A percentile compares a stretch with the other conserved stretches of the same genome.
phyloP scores from a whole-genome alignment of 306 rosid species.

The Vigna trinervia region DNA sequence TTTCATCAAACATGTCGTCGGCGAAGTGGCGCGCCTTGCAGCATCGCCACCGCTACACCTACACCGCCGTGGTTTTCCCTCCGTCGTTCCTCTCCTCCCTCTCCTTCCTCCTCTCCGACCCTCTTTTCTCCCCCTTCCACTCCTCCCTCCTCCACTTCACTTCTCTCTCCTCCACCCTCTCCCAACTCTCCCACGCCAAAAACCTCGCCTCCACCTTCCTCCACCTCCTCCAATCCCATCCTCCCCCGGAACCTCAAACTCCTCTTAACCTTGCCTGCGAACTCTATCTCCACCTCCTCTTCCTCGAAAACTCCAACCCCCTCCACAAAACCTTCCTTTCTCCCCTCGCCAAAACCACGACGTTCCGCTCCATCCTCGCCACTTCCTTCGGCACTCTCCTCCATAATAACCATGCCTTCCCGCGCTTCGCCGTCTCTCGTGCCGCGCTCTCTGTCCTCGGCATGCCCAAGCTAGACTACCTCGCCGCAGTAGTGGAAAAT shows the following conservation, averaged over 20 bases:
- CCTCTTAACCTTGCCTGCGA: constrained; percentile 4
- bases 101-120: constrained; percentile 5
- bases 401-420: constrained; percentile 30
- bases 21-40: constrained; percentile 98
- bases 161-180: constrained; percentile 27
- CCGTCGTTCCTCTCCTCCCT: constrained; percentile 53
- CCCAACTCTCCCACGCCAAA: constrained; percentile 26
- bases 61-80: constrained; percentile 85
- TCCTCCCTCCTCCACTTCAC: constrained; percentile 54
- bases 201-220: constrained; percentile 64
- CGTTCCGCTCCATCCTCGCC: constrained; percentile 47
- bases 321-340: constrained; percentile 76
- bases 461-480: constrained; percentile 77
- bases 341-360: constrained; percentile 57
- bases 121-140: constrained; percentile 20
- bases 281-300: constrained; percentile 69
- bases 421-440: constrained; percentile 64
- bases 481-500: constrained; percentile 65
- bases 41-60: constrained; percentile 96
- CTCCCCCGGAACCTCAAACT: constrained; percentile 43
- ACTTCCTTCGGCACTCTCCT: constrained; percentile 58
- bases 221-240: constrained; percentile 64
- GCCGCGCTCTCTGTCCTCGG: constrained; percentile 77
- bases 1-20: constrained; percentile 73
- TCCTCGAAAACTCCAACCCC: constrained; percentile 76